Evolutionary conservation across 129 eudicot species (phyloP), one percentile per base, ranked within the genome.

Genomic region (Ambrosia trifida): DNA sequence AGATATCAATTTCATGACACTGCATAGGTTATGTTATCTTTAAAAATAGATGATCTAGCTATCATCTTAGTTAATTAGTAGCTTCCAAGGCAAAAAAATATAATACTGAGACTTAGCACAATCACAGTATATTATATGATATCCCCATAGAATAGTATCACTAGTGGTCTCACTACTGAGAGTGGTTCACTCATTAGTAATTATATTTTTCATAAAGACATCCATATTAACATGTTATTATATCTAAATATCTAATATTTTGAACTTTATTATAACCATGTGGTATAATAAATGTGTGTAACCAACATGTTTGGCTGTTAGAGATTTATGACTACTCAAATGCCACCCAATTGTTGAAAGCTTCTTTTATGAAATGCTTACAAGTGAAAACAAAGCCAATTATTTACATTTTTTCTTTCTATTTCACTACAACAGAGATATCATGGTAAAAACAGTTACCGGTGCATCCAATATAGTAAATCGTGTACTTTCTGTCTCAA

Each of bases 401-500:
- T 14, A 59, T 11, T 30, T 59, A 38, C 64, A 59, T 24, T 13
- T 13, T 14, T 69, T 2, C 65, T 59, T 59, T 59, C 43, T 59
- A 14, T 31, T 70, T 54, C 32, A 16, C 38, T 70, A 72, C 28
- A 30, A 13, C 45, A 50, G 47, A 7, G 7, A 63, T 49, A 73
- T 62, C 63, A 66, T 38, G 68, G 28, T 12, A 46, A 66, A 44
- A 64, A 20, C 40, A 59, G 18, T 69, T 89, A 93, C 98, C 85
- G 98, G 98, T 54, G 98, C 98, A 85, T 93, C 98, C 87, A 93
- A 83, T 67, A 93, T 93, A 14, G 98, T 93, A 68, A 87, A 93
- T 41, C 98, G 82, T 43, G 98, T 87, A 31, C 89, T 78, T 79
- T 80, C 85, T 64, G 98, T 93, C 82, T 93, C 98, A 63, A 93